Evolutionary conservation across 2,329 filamentous ascomycete genomes (phyloP), one percentile per base, ranked within the genome.

Genomic region (Alternaria tenuissima): DNA sequence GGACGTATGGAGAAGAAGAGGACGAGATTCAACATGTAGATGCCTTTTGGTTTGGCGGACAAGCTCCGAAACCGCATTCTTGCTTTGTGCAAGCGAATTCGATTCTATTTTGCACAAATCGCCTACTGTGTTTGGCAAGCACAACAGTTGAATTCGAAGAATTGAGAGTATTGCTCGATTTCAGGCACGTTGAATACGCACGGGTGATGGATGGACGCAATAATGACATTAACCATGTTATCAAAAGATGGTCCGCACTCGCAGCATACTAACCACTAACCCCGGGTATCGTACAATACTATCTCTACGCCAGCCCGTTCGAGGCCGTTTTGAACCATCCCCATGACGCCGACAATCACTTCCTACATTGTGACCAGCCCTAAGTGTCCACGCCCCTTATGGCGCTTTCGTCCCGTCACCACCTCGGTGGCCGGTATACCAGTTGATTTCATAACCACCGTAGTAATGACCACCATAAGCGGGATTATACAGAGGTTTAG

Each of bases 1-100:
- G 91, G 91, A 11, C 89, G 89, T 76, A 96, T 95, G 90, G 95
- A 99, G 82, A 97, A 97, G 84, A 85, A 91, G 75, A 86, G 95
- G 73, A 98, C 94, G 68, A 89, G 92, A 77, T 99, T 98, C 82
- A 95, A 96, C 80, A 83, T 99, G 76, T 98, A 81, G 61, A 59
- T 24, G 20, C n/a, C 38, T 11, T 12, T n/a, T 2, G 18, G 39
- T 24, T 8, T 22, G 24, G 18, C 11, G 38, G 38, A 30, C 3
- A 16, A 18, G 12, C 7, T 11, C 30, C 32, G n/a, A 16, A 26
- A 18, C 28, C 22, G 8, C 22, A 6, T 54, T 24, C 14, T 54
- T 20, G 38, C 9, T 14, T 24, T 36, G 28, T 42, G 20, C 24
- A 54, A 46, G 39, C 30, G 28, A 48, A 48, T 48, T 11, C 18